Base-by-base conservation (phyloP, 73 alveolate genomes). In the Durusdinium trenchii region DNA sequence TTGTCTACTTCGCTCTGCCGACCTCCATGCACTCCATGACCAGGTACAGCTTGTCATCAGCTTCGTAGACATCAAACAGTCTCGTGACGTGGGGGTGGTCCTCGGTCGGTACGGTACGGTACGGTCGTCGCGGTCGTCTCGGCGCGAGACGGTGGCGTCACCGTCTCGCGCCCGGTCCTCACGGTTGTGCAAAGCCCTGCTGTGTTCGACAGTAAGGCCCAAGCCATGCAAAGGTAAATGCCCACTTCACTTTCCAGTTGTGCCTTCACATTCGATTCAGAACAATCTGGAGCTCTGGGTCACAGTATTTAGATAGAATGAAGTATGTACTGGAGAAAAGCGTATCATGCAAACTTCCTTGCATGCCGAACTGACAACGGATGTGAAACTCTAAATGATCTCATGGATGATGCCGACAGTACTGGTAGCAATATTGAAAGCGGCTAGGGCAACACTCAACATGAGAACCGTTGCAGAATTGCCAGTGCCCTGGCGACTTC, bases 1-100 rank as follows among this genome's bases (percentile, higher is more conserved):
- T n/a, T n/a, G n/a, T n/a, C n/a, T n/a, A n/a, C n/a, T n/a, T 73
- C 42, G 18, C 51, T 75, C 30, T 7, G 54, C 85, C 10, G 46
- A 48, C 98, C 99, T 94, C 99, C 99, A 94, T 94, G 67, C 99
- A 94, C 64, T 94, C 99, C 99, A 94, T 94, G 32, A 94, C 99
- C 81, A 94, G 67, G 83, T 94, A 78, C 38, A 94, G 64, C 51
- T 94, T 75, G 45, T 94, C 94, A 30, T 94, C 99, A 10, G 99
- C 99, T 57, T 94, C 99, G n/a, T 94, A 94, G 84, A 94, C 99
- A 30, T 94, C 99, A 46, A 75, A 94, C 61, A 94, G 93, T 94
- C 99, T 50, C 26, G 99, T 78, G 94, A 94, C n/a, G 51, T 94
- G 99, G 3, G 99, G 99, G 90, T 94, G 99, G 52, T 94, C 99